Evolutionary conservation across 108 stramenopile genomes (phyloP), one percentile per base, ranked within the genome.

Genomic region (Halocafeteria seosinensis): DNA sequence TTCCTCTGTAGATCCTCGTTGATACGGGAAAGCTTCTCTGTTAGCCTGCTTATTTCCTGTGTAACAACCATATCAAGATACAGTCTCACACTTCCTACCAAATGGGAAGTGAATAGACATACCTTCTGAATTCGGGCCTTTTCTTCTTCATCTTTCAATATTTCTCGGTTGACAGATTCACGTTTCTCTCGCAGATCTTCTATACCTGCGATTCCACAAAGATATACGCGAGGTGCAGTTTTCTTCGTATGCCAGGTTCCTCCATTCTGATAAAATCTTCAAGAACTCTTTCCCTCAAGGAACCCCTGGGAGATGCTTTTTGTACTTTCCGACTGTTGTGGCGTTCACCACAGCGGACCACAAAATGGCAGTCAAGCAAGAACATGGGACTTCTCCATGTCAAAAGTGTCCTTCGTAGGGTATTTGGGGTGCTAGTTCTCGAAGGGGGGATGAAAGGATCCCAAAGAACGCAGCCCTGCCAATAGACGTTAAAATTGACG

Each of bases 51-150:
- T 0, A 78, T 67, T 33, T 73, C 67, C 33, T 35, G 60, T 38
- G 57, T 12, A n/a, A 5, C 53, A 55, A 5, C 29, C 30, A 11
- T 31, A 31, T 5, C 53, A 9, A 55, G 53, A 31, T 9, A 55
- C 12, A 11, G 17, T n/a, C 42, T 47, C 21, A 9, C 9, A 55
- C 8, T 9, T 55, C 30, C 12, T 8, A 5, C 9, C 5, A 5
- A 55, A 35, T 26, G 34, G 17, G 1, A 35, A 2, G 2, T 11
- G 57, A 13, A 2, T 28, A 12, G 2, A 6, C 57, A 21, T n/a
- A 59, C 78, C 62, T 78, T 78, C 72, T 82, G 81, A 38, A 84
- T 82, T 55, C 78, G 78, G 1, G 78, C 78, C 72, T 82, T 82
- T 36, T 79, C 80, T 70, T 81, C 81, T 62, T 84, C 83, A 36